Conservation (phyloP, 1,139 yeast genomes). For the Yamadazyma triangularis region DNA sequence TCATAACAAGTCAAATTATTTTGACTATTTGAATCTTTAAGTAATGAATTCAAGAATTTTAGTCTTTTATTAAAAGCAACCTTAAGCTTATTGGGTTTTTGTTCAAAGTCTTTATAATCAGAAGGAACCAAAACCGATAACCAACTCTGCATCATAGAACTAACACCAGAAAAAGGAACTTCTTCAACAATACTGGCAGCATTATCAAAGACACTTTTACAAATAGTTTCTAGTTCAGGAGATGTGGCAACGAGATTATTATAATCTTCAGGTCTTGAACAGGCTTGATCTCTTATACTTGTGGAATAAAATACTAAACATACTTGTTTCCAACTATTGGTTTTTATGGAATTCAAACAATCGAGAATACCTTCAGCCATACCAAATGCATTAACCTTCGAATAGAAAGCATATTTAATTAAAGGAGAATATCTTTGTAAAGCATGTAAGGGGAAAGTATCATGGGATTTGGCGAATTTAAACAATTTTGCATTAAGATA, state of each 20-base stretch:
- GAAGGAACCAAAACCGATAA: conserved; percentile 29
- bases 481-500: conserved; percentile 37
- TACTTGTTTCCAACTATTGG: conserved; percentile 52
- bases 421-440: conserved; percentile 46
- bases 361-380: conserved; percentile 38
- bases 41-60: conserved; percentile 27
- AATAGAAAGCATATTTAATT: conserved; percentile 45
- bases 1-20: conserved; percentile 42
- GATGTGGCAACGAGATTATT: conserved; percentile 24
- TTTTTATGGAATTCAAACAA: conserved; percentile 38
- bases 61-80: conserved; percentile 34
- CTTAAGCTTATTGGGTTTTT: conserved; percentile 28
- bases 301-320: conserved; percentile 48
- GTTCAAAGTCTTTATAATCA: conserved; percentile 31
- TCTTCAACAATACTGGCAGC: conserved; percentile 31
- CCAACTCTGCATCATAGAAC: conserved; percentile 33
- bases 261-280: conserved; percentile 54
- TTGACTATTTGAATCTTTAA: conserved; percentile 30
- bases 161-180: conserved; percentile 16
- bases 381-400: conserved; percentile 28
- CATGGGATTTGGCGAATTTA: conserved; percentile 28
- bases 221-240: conserved; percentile 20
- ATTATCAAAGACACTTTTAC: conserved; percentile 32
- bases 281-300: conserved; percentile 51
- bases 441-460: conserved; percentile 37